Evolutionary conservation across 495 filamentous ascomycete genomes (phyloP).

Genomic region (Staphylotrichum tortipilum): DNA sequence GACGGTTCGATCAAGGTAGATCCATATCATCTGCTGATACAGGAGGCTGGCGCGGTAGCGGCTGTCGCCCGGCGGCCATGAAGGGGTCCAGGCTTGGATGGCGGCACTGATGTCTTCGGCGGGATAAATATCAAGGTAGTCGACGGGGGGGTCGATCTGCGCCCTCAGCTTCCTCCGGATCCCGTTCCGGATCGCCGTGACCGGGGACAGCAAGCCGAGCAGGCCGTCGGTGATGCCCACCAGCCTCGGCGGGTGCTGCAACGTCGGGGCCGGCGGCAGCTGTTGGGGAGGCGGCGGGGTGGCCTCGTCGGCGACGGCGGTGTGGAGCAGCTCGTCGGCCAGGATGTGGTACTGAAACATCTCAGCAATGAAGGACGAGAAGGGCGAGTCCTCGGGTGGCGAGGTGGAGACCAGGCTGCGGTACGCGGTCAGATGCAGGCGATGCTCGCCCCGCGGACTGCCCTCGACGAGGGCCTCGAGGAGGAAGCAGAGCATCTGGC

Average conservation of each 20-base stretch:
- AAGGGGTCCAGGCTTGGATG: slow-evolving; percentile 67
- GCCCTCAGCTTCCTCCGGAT: slow-evolving; percentile 60
- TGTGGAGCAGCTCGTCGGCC: slow-evolving; percentile 67
- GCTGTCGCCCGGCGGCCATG: slow-evolving; percentile 58
- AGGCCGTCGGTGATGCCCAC: slow-evolving; percentile 83
- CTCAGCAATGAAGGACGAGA: slow-evolving; percentile 75
- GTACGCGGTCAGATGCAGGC: slow-evolving; percentile 71
- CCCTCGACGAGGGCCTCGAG: slow-evolving; percentile 75
- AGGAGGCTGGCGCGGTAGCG: slow-evolving; percentile 71
- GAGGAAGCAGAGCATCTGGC: slow-evolving; percentile 69
- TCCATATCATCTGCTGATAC: slow-evolving; percentile 85
- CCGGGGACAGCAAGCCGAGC: slow-evolving; percentile 70
- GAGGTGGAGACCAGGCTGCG: slow-evolving; percentile 57
- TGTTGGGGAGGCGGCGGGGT: slow-evolving; percentile 47
- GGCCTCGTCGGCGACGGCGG: slow-evolving; percentile 47
- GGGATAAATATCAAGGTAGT: slow-evolving; percentile 64
- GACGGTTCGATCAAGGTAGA: slow-evolving; percentile 81
- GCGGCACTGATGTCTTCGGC: slow-evolving; percentile 69
- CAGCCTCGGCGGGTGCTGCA: slow-evolving; percentile 69
- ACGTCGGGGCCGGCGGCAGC: slow-evolving; percentile 56
- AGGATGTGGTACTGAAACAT: slow-evolving; percentile 91
- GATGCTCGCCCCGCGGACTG: slow-evolving; percentile 66
- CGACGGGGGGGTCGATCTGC: slow-evolving; percentile 59
- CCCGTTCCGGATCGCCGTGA: slow-evolving; percentile 67
- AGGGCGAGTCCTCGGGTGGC: slow-evolving; percentile 52